Evolutionary conservation across 257 asterid genomes (phyloP).

Genomic region (Nicotiana knightiana): DNA sequence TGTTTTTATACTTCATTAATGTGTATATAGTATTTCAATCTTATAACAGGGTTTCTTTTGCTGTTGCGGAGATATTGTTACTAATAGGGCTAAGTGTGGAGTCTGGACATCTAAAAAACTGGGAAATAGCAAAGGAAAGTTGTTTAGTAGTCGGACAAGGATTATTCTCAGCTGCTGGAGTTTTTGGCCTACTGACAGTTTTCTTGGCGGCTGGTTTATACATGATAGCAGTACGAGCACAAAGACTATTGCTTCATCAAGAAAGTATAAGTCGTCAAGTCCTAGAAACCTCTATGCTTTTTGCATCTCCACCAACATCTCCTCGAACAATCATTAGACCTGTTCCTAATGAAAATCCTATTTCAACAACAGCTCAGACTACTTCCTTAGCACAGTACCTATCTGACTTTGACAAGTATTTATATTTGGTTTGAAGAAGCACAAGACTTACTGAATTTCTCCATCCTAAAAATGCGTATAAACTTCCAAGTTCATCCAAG

Average conservation of each 20-base stretch:
- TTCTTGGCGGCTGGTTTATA: constrained; percentile 66
- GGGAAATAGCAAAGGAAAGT: constrained; percentile 45
- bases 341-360: constrained; percentile 39
- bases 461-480: too few species aligned
- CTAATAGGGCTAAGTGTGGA: constrained; percentile 76
- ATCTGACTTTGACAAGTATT: constrained; percentile 48
- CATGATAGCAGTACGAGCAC: constrained; percentile 51
- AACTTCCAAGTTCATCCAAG: too few species aligned
- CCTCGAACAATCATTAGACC: constrained; percentile 31
- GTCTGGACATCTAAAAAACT: constrained; percentile 76
- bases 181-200: constrained; percentile 53
- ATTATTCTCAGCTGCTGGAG: constrained; percentile 78
- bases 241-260: constrained; percentile 29
- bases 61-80: constrained; percentile 71
- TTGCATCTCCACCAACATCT: constrained; percentile 65
- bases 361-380: constrained; percentile 18
- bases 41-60: constrained; percentile 54
- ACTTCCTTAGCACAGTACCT: constrained; percentile 40
- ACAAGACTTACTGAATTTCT: too few species aligned
- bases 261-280: constrained; percentile 35
- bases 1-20: neutral
- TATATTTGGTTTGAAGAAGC: constrained; percentile 26
- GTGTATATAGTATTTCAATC: neutral
- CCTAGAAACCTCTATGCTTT: constrained; percentile 43
- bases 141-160: constrained; percentile 58